These are phyloP conservation scores for Rhazya stricta DNA, from an alignment of 257 asterid genomes.

Conservation along the genomic window DNA sequence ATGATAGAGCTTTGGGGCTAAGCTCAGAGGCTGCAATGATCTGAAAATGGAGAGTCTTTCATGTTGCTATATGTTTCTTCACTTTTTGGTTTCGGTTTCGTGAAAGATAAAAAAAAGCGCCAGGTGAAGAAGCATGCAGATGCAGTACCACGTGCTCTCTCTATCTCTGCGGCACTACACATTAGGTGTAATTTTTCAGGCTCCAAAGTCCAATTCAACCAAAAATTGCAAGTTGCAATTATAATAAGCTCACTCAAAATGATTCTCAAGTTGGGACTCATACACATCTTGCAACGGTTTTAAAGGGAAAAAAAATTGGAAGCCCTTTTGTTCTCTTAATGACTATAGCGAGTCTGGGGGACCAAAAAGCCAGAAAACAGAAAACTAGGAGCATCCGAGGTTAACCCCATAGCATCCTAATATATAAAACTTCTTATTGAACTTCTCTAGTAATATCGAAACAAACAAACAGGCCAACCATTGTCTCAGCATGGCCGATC, in stretches of 20 bases:
- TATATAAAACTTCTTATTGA: too few species aligned
- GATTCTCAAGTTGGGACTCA: too few species aligned
- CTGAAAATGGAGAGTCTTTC: neutral
- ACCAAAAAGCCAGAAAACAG: too few species aligned
- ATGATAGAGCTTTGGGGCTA: neutral
- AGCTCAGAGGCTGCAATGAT: neutral
- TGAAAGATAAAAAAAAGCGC: neutral
- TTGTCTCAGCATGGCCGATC: too few species aligned
- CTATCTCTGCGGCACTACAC: neutral
- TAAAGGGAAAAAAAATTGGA: too few species aligned
- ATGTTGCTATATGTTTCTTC: neutral
- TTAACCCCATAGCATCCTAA: too few species aligned
- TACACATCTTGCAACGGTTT: too few species aligned
- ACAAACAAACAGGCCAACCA: too few species aligned
- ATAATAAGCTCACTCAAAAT: neutral
- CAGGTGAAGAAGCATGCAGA: slow-evolving; percentile 9
- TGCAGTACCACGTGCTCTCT: slow-evolving; percentile 14
- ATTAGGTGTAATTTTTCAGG: neutral
- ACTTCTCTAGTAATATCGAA: too few species aligned
- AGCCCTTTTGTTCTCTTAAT: too few species aligned
- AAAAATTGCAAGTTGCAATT: neutral
- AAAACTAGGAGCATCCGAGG: too few species aligned
- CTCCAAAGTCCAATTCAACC: neutral
- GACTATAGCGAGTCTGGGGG: too few species aligned
- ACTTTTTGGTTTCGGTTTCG: neutral